phyloP scores from a whole-genome alignment of 2,329 filamentous ascomycete species.

The Talaromyces rugulosus region DNA sequence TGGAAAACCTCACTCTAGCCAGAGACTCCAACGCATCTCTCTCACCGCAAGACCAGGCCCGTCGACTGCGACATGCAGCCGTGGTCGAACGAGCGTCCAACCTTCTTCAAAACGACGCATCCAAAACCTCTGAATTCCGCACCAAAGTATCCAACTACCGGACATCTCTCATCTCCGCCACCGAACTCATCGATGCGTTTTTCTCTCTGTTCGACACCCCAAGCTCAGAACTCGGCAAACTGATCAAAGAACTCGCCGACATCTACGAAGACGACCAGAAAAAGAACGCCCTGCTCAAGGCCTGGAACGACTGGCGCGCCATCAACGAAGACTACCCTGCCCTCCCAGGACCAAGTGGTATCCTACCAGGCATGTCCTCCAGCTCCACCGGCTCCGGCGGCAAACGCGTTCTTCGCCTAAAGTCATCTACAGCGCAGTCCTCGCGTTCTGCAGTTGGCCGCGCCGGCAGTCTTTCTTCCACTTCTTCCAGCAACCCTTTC shows the following conservation, averaged over 20 bases:
- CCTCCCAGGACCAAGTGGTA: constrained; percentile 69
- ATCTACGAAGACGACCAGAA: constrained; percentile 82
- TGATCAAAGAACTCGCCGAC: constrained; percentile 87
- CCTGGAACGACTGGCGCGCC: constrained; percentile 93
- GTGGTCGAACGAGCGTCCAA: constrained; percentile 82
- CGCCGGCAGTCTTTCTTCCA: constrained; percentile 48
- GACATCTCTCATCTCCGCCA: constrained; percentile 63
- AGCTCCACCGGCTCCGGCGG: constrained; percentile 58
- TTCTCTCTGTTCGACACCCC: constrained; percentile 82
- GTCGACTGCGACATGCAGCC: constrained; percentile 71
- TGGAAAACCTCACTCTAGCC: constrained; percentile 51
- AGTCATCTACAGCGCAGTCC: constrained; percentile 66
- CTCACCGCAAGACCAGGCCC: constrained; percentile 74
- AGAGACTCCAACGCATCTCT: constrained; percentile 37
- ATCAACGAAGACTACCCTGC: constrained; percentile 95
- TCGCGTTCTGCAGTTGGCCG: constrained; percentile 59
- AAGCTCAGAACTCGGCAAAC: constrained; percentile 75
- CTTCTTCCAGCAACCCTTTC: constrained; percentile 41
- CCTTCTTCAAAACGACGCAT: constrained; percentile 70
- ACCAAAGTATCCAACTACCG: constrained; percentile 74
- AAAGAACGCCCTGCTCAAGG: constrained; percentile 67
- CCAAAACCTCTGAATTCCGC: constrained; percentile 75
- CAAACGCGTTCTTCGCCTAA: constrained; percentile 59
- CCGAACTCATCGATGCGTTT: constrained; percentile 78
- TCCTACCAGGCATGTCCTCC: constrained; percentile 52